Evolutionary conservation across 148 eudicot species (phyloP), one percentile per base, ranked within the genome.

Genomic region (Nyssa sinensis): DNA sequence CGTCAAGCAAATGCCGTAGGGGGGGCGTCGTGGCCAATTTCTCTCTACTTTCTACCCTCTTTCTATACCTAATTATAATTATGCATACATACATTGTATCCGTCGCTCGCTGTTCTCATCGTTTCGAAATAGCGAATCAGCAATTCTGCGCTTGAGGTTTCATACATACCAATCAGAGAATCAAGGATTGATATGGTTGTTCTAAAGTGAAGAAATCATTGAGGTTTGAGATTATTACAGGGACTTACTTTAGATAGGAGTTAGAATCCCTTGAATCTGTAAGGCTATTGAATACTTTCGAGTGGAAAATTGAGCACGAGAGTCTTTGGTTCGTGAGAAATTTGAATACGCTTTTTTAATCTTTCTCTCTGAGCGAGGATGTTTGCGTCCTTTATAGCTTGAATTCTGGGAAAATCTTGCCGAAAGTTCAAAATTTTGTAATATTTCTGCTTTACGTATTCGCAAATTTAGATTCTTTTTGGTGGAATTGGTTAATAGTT

Each of bases 241-340:
- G n/a, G n/a, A n/a, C n/a, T n/a, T n/a, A n/a, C n/a, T n/a, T n/a
- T n/a, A n/a, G n/a, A n/a, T n/a, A n/a, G n/a, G n/a, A n/a, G n/a
- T n/a, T n/a, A n/a, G n/a, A n/a, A n/a, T n/a, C n/a, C n/a, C n/a
- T n/a, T n/a, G n/a, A n/a, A n/a, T n/a, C n/a, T n/a, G n/a, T n/a
- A n/a, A n/a, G n/a, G n/a, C n/a, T 29, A 12, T 62, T 33, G 5
- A 62, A 62, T 13, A 10, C 28, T 13, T 21, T 55, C 11, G 7
- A 25, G 2, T 25, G 4, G 23, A 59, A 59, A n/a, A n/a, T 58
- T 19, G 24, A n/a, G n/a, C n/a, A 21, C 62, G 12, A 19, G 32
- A 34, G 47, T n/a, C 47, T 34, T 64, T 64, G 68, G 44, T 34
- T 34, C 44, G 24, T n/a, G 68, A 34, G 47, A 12, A 64, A 64